Evolutionary conservation across 306 rosid species (phyloP).

Genomic region (Dalbergia cultrata): DNA sequence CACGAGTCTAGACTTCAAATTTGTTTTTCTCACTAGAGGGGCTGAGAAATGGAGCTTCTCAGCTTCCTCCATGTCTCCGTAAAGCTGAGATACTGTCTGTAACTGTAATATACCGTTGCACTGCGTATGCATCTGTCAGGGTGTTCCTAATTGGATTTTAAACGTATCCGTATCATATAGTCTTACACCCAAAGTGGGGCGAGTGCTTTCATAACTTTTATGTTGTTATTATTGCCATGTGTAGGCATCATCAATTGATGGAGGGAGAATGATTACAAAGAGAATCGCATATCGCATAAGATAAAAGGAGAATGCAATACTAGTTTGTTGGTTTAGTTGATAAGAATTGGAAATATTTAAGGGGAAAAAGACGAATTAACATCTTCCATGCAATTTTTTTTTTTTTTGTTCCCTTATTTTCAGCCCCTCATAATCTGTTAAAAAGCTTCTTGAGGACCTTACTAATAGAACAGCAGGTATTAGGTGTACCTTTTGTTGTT

Average conservation of each 20-base stretch:
- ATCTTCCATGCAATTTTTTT: too few relatives aligned
- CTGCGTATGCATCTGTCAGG: background rate
- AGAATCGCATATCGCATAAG: background rate
- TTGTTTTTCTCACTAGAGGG: constrained; percentile 19
- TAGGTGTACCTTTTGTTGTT: background rate
- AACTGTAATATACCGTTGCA: constrained; percentile 9
- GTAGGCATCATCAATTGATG: background rate
- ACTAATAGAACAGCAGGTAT: too few relatives aligned
- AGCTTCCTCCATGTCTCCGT: constrained; percentile 17
- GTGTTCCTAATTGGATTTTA: constrained; percentile 19
- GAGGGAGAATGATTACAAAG: constrained; percentile 11
- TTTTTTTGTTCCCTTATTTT: too few relatives aligned
- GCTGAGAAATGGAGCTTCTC: background rate
- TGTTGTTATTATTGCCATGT: background rate
- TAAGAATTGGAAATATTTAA: too few relatives aligned
- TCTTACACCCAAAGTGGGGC: constrained; percentile 8
- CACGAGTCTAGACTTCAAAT: background rate
- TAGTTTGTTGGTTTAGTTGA: too few relatives aligned
- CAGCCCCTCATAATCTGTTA: too few relatives aligned
- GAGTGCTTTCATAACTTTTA: background rate
- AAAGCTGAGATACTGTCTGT: background rate
- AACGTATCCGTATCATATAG: background rate
- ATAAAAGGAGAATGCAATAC: background rate
- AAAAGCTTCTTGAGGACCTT: too few relatives aligned
- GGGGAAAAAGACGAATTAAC: too few relatives aligned